Conservation (phyloP, 495 filamentous ascomycete species). For the Lasiosphaeris hirsuta region DNA sequence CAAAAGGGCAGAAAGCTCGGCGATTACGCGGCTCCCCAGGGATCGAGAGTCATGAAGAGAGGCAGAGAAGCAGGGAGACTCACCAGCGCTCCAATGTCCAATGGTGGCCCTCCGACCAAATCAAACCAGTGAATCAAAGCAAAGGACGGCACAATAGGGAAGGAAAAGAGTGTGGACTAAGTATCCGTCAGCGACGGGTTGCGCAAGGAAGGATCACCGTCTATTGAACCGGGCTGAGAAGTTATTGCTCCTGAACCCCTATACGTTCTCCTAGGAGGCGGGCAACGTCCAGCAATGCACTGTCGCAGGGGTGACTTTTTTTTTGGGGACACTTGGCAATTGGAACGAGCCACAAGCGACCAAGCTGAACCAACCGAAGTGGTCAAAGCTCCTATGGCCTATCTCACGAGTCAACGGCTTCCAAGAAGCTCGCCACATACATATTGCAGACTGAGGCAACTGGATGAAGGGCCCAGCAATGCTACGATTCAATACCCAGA, state of each 20-base stretch:
- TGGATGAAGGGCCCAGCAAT: too few species aligned
- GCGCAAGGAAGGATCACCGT: too few species aligned
- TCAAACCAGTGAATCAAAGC: not conserved
- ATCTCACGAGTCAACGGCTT: too few species aligned
- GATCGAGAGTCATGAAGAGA: not conserved
- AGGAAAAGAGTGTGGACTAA: not conserved
- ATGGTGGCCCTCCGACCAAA: not conserved
- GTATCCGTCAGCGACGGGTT: too few species aligned
- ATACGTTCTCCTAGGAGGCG: constrained; percentile 17
- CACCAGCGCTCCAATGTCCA: not conserved
- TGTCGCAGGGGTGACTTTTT: constrained; percentile 13
- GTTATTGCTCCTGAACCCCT: constrained; percentile 20
- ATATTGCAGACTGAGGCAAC: not conserved
- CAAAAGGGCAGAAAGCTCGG: not conserved
- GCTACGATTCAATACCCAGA: too few species aligned
- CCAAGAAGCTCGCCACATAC: too few species aligned
- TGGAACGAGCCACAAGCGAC: not conserved
- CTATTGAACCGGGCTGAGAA: not conserved
- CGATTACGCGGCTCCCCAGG: not conserved
- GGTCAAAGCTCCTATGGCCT: constrained; percentile 32
- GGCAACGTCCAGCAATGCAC: constrained; percentile 8
- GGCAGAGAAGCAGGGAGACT: not conserved
- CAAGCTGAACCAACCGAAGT: not conserved
- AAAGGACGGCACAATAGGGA: not conserved
- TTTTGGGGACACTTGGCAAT: constrained; percentile 35